Evolutionary conservation across 495 filamentous ascomycete genomes (phyloP), one percentile per base, ranked within the genome.

Genomic region (Thermothielavioides terrestris): DNA sequence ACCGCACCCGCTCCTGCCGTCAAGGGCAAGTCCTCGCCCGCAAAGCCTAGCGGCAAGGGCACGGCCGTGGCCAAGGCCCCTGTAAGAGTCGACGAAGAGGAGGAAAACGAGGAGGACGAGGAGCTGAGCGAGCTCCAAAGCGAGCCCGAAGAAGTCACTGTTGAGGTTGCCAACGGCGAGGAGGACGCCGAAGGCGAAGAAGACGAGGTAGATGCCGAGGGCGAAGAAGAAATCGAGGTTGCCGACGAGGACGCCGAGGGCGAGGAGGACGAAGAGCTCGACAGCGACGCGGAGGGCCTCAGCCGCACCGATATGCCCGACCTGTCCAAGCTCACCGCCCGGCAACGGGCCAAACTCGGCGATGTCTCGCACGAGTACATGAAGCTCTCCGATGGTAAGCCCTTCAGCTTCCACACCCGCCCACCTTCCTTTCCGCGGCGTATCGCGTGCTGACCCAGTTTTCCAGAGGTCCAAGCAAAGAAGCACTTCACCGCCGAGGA

Each of bases 401-500:
- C 4, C 3, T 34, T 14, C 31, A 34, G 3, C 5, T 28, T 28
- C 31, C 31, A 18, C 12, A 9, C 18, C 14, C 4, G 2, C 2
- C 3, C 8, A 17, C 6, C 18, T 15, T 1, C 28, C 2, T 3
- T 25, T 11, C 6, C 6, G 7, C n/a, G 4, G 11, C 35, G 10
- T 9, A 15, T 14, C 6, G 27, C 6, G 28, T 31, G 20, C n/a
- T 22, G 50, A 34, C 56, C 49, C 60, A 34, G 2, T 25, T 15
- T 2, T 41, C 46, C 69, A 91, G 89, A 94, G 68, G 87, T 90
- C 20, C 89, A 94, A 74, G 85, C 85, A 46, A 96, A 96, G 69
- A 94, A 94, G 61, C 79, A 84, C 59, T 72, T 97, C 34, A 95
- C 91, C 1, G 90, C 88, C 0, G 92, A 97, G 61, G 94, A 98